These are phyloP conservation scores for Rhipidocladum racemiflorum DNA, from an alignment of 176 grass and related monocot species.

Conservation along the genomic window DNA sequence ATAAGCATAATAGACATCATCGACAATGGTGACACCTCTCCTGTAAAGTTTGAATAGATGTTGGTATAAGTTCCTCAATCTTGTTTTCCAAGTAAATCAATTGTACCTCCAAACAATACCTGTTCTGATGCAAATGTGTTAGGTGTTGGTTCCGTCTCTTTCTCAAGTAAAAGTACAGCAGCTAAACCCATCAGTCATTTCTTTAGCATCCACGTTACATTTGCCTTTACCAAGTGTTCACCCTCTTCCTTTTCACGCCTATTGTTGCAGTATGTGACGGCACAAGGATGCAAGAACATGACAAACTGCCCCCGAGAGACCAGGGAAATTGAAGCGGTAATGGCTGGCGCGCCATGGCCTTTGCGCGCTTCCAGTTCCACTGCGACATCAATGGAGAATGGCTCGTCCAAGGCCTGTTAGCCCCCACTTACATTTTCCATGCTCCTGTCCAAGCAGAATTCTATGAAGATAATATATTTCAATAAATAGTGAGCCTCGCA, in stretches of 20 bases:
- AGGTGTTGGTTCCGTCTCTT: constrained; percentile 2
- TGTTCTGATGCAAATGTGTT: not conserved
- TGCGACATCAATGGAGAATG: not conserved
- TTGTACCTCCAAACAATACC: not conserved
- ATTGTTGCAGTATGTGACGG: constrained; percentile 59
- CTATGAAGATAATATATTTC: not conserved
- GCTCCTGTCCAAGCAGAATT: not conserved
- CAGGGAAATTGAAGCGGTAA: constrained; percentile 88
- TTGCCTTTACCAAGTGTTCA: not conserved
- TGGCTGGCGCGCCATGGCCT: constrained; percentile 79
- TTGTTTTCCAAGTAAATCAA: constrained; percentile 12
- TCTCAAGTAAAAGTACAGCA: constrained; percentile 4
- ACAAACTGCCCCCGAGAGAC: constrained; percentile 77
- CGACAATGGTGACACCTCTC: not conserved
- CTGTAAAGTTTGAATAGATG: constrained; percentile 2
- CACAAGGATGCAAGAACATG: constrained; percentile 79
- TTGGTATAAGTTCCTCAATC: not conserved
- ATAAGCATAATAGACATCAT: not conserved
- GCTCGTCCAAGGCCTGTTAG: constrained; percentile 4
- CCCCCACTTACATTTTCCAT: not conserved
- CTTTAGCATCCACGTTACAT: not conserved
- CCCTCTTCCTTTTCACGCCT: not conserved
- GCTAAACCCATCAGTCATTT: not conserved
- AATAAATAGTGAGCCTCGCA: constrained; percentile 3
- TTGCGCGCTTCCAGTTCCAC: constrained; percentile 5